Conservation (phyloP, 148 eudicot genomes). For the Camellia granthamiana region DNA sequence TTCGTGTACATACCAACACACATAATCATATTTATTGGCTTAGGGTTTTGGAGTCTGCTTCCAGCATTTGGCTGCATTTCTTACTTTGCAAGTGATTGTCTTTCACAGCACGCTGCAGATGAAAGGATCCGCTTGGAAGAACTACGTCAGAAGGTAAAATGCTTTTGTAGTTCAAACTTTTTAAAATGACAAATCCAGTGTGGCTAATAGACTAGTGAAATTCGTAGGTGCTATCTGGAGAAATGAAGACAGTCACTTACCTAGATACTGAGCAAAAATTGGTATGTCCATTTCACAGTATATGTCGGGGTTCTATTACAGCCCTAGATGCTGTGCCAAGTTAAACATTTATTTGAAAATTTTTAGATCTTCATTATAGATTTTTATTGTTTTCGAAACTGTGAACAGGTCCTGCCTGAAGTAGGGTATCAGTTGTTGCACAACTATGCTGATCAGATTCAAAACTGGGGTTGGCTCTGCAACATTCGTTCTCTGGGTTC, state of each 20-base stretch:
- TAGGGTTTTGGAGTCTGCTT: conserved; percentile 2
- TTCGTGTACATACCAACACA: not conserved
- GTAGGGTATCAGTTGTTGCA: conserved; percentile 71
- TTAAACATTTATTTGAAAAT: not conserved
- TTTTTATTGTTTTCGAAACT: conserved; percentile 9
- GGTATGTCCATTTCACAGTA: conserved; percentile 39
- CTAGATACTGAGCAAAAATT: conserved; percentile 74
- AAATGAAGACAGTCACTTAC: conserved; percentile 69
- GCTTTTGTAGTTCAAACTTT: conserved; percentile 2
- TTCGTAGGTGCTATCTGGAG: conserved; percentile 74
- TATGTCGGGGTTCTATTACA: not conserved
- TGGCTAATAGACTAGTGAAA: conserved; percentile 20
- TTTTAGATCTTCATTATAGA: not conserved
- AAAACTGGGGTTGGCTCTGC: conserved; percentile 97
- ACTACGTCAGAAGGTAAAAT: conserved; percentile 71
- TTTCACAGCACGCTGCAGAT: conserved; percentile 95
- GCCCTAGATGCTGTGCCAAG: not conserved
- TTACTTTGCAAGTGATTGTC: not conserved
- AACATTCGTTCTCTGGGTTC: conserved; percentile 57
- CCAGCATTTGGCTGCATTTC: conserved; percentile 1
- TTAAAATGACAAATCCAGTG: not conserved
- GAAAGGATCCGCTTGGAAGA: conserved; percentile 96
- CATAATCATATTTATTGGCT: not conserved
- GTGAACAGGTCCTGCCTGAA: conserved; percentile 77
- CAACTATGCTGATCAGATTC: conserved; percentile 68